Base-by-base conservation (phyloP, 805 yeast species). In the Lipomyces spencermartinsiae region DNA sequence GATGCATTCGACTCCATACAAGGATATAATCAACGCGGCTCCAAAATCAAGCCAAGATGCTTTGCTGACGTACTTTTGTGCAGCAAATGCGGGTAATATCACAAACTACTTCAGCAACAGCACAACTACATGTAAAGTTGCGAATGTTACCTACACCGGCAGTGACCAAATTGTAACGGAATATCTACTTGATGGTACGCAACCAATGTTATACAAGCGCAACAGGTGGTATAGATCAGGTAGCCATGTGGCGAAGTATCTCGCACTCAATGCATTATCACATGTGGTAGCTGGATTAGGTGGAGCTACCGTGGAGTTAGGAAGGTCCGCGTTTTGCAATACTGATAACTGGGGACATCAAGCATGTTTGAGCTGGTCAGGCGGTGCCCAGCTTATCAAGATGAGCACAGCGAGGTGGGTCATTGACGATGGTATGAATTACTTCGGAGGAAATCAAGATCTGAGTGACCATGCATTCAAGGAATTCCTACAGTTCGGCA, bases 11-110 rank as follows among this genome's bases (percentile, higher is more conserved):
- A 49, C 55, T 19, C 12, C 55, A 49, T 49, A 49, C 55, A 49
- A 49, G 8, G 55, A 16, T 49, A 49, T 49, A 49, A 19, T 49
- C 55, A 49, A 49, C 2, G 55, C 29, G 31, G 55, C 55, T 49
- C 55, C 55, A 25, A 49, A 49, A 9, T 49, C 55, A 49, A 49
- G 55, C 55, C 55, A 49, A 49, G 55, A 49, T 49, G 55, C 55
- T 49, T 49, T 49, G 55, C 29, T 49, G 55, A 19, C 29, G 29
- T 49, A 49, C 55, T 49, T 49, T 19, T 49, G 29, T 25, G 55
- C 55, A 49, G 4, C 55, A 22, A 49, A 49, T 22, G 25, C 55
- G 55, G 22, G 55, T 49, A 49, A 49, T 49, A 49, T 49, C 55
- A 19, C 55, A 9, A 9, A 49, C 55, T 49, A 49, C 55, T 49